Evolutionary conservation across 129 eudicot genomes (phyloP).

Genomic region (sunflower (Helianthus annuus)): HanXRQr2.0-SUNRISE NC_035434.2:3258329-3258828

Average conservation of each 20-base stretch:
- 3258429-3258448: slow-evolving; percentile 89
- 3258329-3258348: slow-evolving; percentile 99
- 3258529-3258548: not conserved
- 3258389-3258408: slow-evolving; percentile 95
- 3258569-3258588: not conserved
- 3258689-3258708: too few relatives aligned
- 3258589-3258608: not conserved
- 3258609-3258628: not conserved
- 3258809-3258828: too few relatives aligned
- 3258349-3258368: slow-evolving; percentile 99
- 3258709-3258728: too few relatives aligned
- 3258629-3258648: not conserved
- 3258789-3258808: too few relatives aligned
- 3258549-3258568: not conserved
- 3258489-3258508: not conserved
- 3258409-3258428: slow-evolving; percentile 93
- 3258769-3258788: too few relatives aligned
- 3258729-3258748: too few relatives aligned
- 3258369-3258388: slow-evolving; percentile 87
- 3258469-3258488: not conserved
- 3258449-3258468: slow-evolving; percentile 55
- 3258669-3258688: too few relatives aligned
- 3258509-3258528: not conserved
- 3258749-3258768: too few relatives aligned
- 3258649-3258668: too few relatives aligned